A percentile compares a stretch with the other conserved stretches of the same genome.
Conservation (phyloP, 2,329 filamentous ascomycete species). For the Grosmannia clavigera region DNA sequence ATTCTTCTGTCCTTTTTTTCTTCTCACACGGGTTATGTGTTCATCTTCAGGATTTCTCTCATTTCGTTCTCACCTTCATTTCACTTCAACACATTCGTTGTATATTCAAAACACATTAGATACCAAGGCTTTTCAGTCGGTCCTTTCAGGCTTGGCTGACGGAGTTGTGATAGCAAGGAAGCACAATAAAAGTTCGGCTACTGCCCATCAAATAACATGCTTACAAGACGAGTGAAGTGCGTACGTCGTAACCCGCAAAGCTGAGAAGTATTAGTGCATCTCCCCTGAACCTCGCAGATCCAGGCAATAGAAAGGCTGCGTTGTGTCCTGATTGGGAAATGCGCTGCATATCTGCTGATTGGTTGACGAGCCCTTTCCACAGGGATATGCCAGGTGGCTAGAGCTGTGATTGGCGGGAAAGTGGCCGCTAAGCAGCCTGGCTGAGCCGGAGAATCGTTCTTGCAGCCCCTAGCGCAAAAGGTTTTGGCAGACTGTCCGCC, state of each 20-base stretch:
- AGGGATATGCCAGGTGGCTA: neutral
- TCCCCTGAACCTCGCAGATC: neutral
- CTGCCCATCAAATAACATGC: neutral
- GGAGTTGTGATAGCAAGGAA: neutral
- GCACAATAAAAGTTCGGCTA: neutral
- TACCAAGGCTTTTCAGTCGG: neutral
- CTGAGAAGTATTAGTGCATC: too few relatives aligned
- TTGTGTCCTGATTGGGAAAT: neutral
- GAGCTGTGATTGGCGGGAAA: neutral
- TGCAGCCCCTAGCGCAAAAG: conserved; percentile 20
- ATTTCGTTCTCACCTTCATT: neutral
- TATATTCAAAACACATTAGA: neutral
- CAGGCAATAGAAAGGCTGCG: neutral
- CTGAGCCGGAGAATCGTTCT: conserved; percentile 14
- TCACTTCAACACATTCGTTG: neutral
- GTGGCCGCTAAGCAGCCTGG: neutral
- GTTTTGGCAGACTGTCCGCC: conserved; percentile 23
- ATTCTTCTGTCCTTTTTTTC: neutral
- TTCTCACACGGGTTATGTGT: neutral
- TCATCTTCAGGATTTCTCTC: neutral
- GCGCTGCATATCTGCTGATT: neutral
- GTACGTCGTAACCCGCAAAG: too few relatives aligned
- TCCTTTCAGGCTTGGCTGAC: neutral
- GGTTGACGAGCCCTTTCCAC: neutral
- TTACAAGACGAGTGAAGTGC: neutral